A percentile compares a stretch with the other conserved stretches of the same genome.
Evolutionary conservation across 331 rosid genomes (phyloP).

Genomic region (Dryas integrifolia): DNA sequence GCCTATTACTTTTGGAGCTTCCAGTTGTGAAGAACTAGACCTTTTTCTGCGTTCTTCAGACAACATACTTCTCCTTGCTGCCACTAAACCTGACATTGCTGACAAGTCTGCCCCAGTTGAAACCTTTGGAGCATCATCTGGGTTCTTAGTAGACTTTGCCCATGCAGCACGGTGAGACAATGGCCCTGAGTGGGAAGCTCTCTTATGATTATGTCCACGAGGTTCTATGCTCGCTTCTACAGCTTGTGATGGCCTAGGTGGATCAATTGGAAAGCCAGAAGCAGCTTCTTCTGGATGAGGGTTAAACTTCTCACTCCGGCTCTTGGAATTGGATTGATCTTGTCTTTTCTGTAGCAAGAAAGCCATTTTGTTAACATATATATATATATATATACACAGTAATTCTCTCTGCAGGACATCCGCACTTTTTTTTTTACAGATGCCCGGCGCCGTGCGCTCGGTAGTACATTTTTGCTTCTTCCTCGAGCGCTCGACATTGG

Average conservation of each 20-base stretch:
- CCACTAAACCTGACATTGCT: conserved; percentile 71
- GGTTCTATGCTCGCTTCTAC: conserved; percentile 48
- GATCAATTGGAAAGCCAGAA: conserved; percentile 96
- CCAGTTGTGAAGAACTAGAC: conserved; percentile 69
- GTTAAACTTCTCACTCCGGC: conserved; percentile 96
- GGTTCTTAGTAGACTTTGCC: conserved; percentile 78
- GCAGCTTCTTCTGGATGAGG: conserved; percentile 95
- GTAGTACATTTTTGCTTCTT: too few species aligned
- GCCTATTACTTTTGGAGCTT: conserved; percentile 64
- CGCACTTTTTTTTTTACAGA: too few species aligned
- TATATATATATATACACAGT: not conserved
- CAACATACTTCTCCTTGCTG: conserved; percentile 78
- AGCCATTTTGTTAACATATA: conserved; percentile 1
- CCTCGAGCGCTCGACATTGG: too few species aligned
- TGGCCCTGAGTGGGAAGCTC: conserved; percentile 99
- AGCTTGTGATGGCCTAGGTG: conserved; percentile 90
- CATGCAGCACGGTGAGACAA: conserved; percentile 80
- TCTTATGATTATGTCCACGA: conserved; percentile 64
- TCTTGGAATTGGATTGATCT: conserved; percentile 61
- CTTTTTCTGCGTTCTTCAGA: conserved; percentile 77
- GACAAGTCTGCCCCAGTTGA: conserved; percentile 73
- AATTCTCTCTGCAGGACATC: too few species aligned
- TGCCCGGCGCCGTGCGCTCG: too few species aligned
- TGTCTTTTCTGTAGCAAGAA: conserved; percentile 75
- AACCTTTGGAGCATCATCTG: conserved; percentile 67